Evolutionary conservation across 129 eudicot species (phyloP), one percentile per base, ranked within the genome.

Genomic region (Dittrichia graveolens): DNA sequence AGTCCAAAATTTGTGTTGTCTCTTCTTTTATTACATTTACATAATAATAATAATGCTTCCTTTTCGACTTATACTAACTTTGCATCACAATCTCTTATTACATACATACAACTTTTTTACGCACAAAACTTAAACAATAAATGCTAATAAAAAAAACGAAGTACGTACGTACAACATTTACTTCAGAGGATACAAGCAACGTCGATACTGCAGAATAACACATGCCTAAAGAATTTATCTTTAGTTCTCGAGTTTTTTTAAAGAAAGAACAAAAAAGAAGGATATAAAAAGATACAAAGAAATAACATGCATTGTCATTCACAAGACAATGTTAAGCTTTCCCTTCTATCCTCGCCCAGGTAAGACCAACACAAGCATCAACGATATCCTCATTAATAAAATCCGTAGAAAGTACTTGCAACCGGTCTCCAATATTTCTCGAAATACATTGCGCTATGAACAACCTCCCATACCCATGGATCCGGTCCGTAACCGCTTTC

Each of bases 321-420:
- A 24, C 31, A 38, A 65, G 69, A 48, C 14, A 11, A 9, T 7
- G 9, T 85, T 55, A 83, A 46, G 79, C 82, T 76, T 80, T 82
- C 16, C 98, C 96, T 82, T 89, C 95, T 13, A 84, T 65, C 80
- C 98, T 87, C 14, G 95, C 96, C 69, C 52, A 58, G 1, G 99
- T 94, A 15, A 90, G 83, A 12, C 93, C 99, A 18, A 75, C 94
- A 45, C 99, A 94, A 16, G 99, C 96, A 78, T 93, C 98, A 16
- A 89, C 92, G 69, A 92, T 85, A 76, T 87, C 96, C 46, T 48
- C 91, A 39, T 90, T 85, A 7, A 93, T 87, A 53, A 93, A 93
- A 84, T 93, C 98, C 0, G 87, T 85, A 0, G 97, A 87, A 42
- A 84, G 81, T 18, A 90, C 77, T 82, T 94, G 96, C 81, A 90